Conservation (phyloP, 805 yeast species). For the Yarrowia porcina region DNA sequence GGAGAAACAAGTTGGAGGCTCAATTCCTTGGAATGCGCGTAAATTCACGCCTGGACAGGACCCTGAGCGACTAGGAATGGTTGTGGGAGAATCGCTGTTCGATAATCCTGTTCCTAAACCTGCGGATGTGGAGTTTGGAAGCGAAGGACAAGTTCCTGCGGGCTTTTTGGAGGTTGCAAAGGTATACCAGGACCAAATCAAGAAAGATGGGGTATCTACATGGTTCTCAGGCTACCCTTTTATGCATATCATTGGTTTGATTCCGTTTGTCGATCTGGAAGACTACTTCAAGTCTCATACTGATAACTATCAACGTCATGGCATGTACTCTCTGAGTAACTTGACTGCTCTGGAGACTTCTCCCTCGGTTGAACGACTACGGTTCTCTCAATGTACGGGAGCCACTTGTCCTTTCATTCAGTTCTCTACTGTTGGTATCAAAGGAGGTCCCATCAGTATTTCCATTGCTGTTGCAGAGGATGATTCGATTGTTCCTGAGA, state of each 20-base stretch:
- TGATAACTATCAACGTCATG: background rate
- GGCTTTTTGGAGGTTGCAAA: constrained; percentile 14
- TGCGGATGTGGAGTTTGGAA: background rate
- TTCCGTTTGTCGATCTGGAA: constrained; percentile 1
- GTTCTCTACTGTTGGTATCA: constrained; percentile 9
- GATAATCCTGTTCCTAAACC: background rate
- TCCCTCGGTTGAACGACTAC: background rate
- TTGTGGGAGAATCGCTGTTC: background rate
- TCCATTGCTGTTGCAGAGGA: constrained; percentile 15
- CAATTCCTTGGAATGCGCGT: constrained; percentile 4
- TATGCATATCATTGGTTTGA: constrained; percentile 21
- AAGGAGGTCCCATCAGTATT: constrained; percentile 10
- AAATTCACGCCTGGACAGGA: background rate
- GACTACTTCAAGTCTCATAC: constrained; percentile 8
- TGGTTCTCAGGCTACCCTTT: constrained; percentile 20
- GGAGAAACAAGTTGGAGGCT: background rate
- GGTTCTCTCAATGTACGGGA: constrained; percentile 22
- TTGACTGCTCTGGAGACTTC: constrained; percentile 12
- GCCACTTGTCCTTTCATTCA: constrained; percentile 11
- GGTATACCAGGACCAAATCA: background rate
- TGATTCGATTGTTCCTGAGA: background rate
- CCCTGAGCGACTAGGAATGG: constrained; percentile 12
- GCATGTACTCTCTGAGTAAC: constrained; percentile 1
- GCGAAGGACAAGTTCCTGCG: background rate
- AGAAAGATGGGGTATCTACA: background rate